A percentile compares a stretch with the other conserved stretches of the same genome.
phyloP scores from a whole-genome alignment of 805 yeast genomes.

The Yarrowia sp. region DNA sequence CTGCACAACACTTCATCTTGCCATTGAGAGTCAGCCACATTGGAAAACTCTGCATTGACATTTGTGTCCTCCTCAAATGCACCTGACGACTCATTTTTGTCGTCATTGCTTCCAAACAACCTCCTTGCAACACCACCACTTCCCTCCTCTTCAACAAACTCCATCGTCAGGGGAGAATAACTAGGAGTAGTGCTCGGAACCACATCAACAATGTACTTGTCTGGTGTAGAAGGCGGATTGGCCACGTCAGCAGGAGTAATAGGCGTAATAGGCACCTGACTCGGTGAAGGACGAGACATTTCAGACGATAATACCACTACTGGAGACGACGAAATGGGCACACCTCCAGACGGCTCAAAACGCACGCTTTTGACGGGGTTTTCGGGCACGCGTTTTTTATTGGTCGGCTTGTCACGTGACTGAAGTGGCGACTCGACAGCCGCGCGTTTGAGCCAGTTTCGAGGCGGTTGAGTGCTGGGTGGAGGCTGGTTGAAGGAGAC shows the following conservation, averaged over 20 bases:
- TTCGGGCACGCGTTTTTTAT: background rate
- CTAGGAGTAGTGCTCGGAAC: constrained; percentile 17
- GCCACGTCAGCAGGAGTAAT: constrained; percentile 7
- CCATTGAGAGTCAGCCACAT: constrained; percentile 16
- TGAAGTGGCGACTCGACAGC: background rate
- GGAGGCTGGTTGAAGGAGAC: background rate
- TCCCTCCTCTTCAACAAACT: background rate
- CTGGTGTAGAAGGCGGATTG: background rate
- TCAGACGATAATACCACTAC: constrained; percentile 1
- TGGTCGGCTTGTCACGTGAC: background rate
- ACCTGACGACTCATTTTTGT: background rate
- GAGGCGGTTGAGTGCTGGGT: constrained; percentile 7
- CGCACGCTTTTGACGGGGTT: too few species aligned
- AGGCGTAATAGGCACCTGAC: constrained; percentile 4
- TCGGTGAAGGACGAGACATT: background rate
- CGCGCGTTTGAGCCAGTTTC: background rate
- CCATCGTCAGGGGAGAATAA: background rate
- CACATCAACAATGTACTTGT: background rate
- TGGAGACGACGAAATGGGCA: background rate
- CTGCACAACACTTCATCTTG: background rate
- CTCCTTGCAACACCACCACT: constrained; percentile 7
- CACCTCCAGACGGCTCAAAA: background rate
- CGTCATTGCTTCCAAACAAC: background rate
- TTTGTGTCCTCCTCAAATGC: too few species aligned
- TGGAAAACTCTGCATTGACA: too few species aligned